phyloP scores from a whole-genome alignment of 2,329 filamentous ascomycete species.

The Sporothrix pallida region DNA sequence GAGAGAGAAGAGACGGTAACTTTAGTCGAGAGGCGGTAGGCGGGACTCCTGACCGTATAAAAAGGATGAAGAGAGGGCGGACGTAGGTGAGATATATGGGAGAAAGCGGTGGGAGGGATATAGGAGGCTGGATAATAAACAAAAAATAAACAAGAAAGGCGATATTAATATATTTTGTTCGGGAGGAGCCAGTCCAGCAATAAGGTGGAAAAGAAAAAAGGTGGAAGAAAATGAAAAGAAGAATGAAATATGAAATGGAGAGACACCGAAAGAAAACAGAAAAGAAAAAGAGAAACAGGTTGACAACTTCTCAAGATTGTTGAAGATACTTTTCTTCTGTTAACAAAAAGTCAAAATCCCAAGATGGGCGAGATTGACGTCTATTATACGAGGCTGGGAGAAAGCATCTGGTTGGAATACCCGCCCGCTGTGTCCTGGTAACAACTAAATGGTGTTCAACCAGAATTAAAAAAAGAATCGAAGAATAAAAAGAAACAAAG shows the following conservation, averaged over 20 bases:
- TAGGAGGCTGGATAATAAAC: slow-evolving; percentile 20
- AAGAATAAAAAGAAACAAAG: slow-evolving; percentile 16
- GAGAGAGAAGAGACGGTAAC: background rate
- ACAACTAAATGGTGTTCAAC: too few species aligned
- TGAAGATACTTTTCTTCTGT: background rate
- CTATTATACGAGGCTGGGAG: slow-evolving; percentile 29
- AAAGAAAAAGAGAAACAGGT: background rate
- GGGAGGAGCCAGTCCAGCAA: slow-evolving; percentile 25
- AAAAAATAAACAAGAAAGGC: slow-evolving; percentile 11
- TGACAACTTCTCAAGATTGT: background rate
- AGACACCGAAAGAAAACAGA: background rate
- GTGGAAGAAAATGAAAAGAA: background rate
- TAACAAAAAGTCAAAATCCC: background rate
- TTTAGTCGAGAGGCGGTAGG: background rate
- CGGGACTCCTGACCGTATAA: slow-evolving; percentile 8
- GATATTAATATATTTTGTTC: slow-evolving; percentile 15
- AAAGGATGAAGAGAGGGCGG: background rate
- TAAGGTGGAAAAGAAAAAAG: slow-evolving; percentile 8
- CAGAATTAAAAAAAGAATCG: too few species aligned
- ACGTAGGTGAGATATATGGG: background rate
- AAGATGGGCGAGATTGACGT: slow-evolving; percentile 10
- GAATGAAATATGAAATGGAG: background rate
- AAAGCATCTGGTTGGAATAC: slow-evolving; percentile 1
- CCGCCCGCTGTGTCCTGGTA: background rate
- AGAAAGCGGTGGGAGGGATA: background rate